Base-by-base conservation (phyloP, 768 basidiomycete species). In the Amanita brunnescens region DNA sequence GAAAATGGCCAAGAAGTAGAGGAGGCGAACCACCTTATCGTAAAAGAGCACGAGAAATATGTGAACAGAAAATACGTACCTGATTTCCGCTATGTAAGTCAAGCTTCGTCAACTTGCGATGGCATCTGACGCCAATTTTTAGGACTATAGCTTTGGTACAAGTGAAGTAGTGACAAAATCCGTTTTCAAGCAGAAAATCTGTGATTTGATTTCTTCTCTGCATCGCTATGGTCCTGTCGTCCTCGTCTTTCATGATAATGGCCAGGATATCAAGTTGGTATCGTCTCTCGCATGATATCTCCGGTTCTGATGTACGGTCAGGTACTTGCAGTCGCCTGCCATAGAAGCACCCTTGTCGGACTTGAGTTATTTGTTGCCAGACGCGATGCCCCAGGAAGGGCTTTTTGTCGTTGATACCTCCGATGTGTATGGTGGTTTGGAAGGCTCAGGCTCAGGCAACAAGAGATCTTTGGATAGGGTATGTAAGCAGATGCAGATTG, bases 161-260 rank as follows among this genome's bases (percentile, higher is more conserved):
- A 85, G 81, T 56, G 71, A 80, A 57, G 66, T 69, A 9, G 63
- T 89, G 48, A 70, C 72, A 42, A 77, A 71, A 61, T 59, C 67
- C 1, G 63, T 62, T 3, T 77, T 91, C 63, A 81, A 78, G 58
- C 52, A 62, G 13, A 75, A 70, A 43, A 74, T 91, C 53, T 66
- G 64, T 51, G 59, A 67, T 5, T 62, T 87, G 30, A 45, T 87
- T 45, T 56, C 63, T 2, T 54, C 62, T 2, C 62, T 78, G 46
- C 55, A 61, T 10, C 54, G 62, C 13, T 57, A 66, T 20, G 85
- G 85, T 2, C 83, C 87, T 0, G 65, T 91, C 14, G 89, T 82
- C 61, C 73, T 92, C 38, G 76, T 92, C 10, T 88, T 93, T 63
- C 91, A 94, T 63, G 88, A 90, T 62, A 72, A 77, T 43, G 76